Evolutionary conservation across 345 rosid species (phyloP), one percentile per base, ranked within the genome.

Genomic region (Microthlaspi erraticum): DNA sequence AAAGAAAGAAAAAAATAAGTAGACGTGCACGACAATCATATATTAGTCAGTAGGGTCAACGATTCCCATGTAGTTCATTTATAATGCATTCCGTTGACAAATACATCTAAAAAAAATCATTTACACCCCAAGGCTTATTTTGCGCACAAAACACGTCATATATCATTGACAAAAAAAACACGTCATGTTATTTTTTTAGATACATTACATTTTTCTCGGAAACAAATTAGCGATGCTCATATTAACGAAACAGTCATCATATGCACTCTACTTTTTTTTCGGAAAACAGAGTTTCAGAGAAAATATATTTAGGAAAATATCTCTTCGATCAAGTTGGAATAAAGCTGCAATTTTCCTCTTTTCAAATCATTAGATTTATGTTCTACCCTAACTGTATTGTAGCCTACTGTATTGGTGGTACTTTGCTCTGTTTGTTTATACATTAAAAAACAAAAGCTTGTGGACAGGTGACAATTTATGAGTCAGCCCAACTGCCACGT

Each of bases 1-100:
- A 16, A 64, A 63, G 17, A 51, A 8, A 4, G 4, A 53, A 1
- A 31, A 29, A 53, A 31, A 6, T 1, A 20, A 39, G 51, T 17
- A 54, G 63, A 55, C 72, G 72, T 67, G 72, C 72, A 67, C 32
- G 54, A 67, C 72, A 67, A 67, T 55, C 63, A 32, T 43, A 67
- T 42, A 54, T 42, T 42, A 54, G 72, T 43, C 34, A 63, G 54
- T 55, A 13, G 53, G 63, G 59, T 68, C 72, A 55, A 55, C 63
- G 43, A 55, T 67, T 34, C 39, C 62, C 23, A 55, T 46, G n/a
- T 43, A 20, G 5, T n/a, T 8, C n/a, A 34, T 32, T 54, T 31
- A 66, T 41, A 41, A 29, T 66, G 50, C 45, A 45, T 33, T 42
- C 46, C 46, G 56, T 68, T 68, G 64, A 68, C 73, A 57, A 68